Evolutionary conservation across 768 basidiomycete species (phyloP).

Genomic region (Mycena galopus): DNA sequence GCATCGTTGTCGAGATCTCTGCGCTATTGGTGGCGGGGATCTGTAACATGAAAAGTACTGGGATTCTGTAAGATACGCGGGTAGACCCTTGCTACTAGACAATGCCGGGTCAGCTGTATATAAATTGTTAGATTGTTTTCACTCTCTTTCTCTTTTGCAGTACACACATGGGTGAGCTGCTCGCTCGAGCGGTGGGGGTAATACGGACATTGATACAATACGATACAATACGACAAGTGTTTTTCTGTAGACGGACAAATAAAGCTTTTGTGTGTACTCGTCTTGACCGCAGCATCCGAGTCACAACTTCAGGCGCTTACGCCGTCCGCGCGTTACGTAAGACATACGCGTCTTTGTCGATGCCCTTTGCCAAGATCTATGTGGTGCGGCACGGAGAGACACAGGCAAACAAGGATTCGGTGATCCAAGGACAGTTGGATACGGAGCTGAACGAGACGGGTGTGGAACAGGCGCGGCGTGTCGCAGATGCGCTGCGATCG

Average conservation of each 20-base stretch:
- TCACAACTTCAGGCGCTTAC: background rate
- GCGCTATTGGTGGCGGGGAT: slow-evolving; percentile 52
- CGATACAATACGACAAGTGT: background rate
- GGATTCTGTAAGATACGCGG: background rate
- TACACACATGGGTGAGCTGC: background rate
- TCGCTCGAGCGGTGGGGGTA: background rate
- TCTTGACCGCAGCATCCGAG: background rate
- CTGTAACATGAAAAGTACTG: slow-evolving; percentile 12
- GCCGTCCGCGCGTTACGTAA: slow-evolving; percentile 2
- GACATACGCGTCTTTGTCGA: background rate
- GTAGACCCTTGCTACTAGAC: background rate
- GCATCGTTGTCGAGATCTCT: slow-evolving; percentile 62
- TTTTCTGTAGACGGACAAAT: too few relatives aligned
- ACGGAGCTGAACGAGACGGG: slow-evolving; percentile 75
- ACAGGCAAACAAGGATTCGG: slow-evolving; percentile 68
- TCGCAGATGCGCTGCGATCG: slow-evolving; percentile 66
- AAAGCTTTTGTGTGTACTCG: background rate
- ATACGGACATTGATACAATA: background rate
- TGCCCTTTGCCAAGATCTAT: slow-evolving; percentile 61
- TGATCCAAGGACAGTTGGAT: slow-evolving; percentile 85
- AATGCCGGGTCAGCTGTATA: background rate
- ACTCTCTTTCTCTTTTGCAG: background rate
- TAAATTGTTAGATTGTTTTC: background rate
- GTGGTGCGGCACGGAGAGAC: slow-evolving; percentile 87
- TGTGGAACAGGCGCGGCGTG: slow-evolving; percentile 66